Conservation (phyloP, 805 yeast genomes). For the Zygotorulaspora florentina region DNA sequence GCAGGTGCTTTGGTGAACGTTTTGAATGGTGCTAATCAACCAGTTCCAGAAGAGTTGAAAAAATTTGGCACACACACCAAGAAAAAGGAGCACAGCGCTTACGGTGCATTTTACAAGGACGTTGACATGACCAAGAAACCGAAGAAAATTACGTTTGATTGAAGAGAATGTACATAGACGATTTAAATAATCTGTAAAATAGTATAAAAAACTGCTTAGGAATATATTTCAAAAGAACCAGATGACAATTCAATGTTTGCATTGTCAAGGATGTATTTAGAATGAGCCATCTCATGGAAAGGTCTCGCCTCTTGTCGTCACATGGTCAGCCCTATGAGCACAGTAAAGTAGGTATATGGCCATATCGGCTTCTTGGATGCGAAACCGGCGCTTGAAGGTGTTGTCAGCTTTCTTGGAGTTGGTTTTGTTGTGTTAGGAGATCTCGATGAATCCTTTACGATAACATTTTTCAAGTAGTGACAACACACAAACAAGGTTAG, state of each 20-base stretch:
- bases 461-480: no score
- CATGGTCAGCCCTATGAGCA: no score
- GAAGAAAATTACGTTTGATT: conserved; percentile 84
- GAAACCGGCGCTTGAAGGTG: no score
- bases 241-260: no score
- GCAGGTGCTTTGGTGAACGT: conserved; percentile 93
- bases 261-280: no score
- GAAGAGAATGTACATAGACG: conserved; percentile 2
- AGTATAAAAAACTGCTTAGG: background rate
- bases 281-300: background rate
- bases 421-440: no score
- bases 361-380: no score
- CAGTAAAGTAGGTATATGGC: no score
- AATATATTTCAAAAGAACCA: background rate
- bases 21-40: conserved; percentile 88
- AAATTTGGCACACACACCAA: conserved; percentile 98
- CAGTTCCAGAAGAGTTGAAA: conserved; percentile 89
- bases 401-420: no score
- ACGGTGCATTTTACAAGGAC: conserved; percentile 95
- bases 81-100: conserved; percentile 96
- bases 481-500: no score
- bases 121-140: conserved; percentile 81
- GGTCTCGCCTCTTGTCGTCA: no score
- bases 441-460: no score
- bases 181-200: background rate